Base-by-base conservation (phyloP, 2,329 filamentous ascomycete species). In the Sclerotiophoma versabilis region DNA sequence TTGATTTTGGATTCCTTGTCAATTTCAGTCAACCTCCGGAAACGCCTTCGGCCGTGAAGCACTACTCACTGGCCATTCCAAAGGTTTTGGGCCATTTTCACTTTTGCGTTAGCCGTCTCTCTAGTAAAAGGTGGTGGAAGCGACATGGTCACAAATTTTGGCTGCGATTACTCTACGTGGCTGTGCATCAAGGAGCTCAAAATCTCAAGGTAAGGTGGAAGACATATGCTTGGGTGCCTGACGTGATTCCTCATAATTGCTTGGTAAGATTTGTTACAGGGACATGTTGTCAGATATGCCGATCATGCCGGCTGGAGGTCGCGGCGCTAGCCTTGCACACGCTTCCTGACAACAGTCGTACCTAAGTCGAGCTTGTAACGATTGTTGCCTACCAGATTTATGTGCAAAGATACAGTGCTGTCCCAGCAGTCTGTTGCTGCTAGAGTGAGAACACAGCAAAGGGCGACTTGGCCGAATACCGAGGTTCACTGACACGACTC, bases 31-130 rank as follows among this genome's bases (percentile, higher is more conserved):
- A 23, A 52, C 10, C 23, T 26, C 29, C 19, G 30, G 45, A 12
- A 23, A 17, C 19, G 10, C 12, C 12, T 6, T 7, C 7, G 4
- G 14, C 4, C 10, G 14, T 14, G 8, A 27, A 9, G 26, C 8
- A n/a, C 32, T 11, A 55, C 77, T 62, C 74, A 91, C 89, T 80
- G 83, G 1, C 87, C 88, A 68, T 96, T 96, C 92, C 92, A 96
- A 3, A 88, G 80, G 71, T 91, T 84, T 71, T 96, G 92, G 0
- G 90, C 91, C 15, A 87, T 87, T 76, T 96, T 96, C 59, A 96
- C 91, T 73, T 96, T 96, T 54, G 81, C 79, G 14, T 78, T 78
- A 2, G 92, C 92, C 1, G 86, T 88, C 69, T 91, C 87, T 20
- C 83, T 79, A 4, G 86, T 93, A 72, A 92, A 96, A 0, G 91